These are phyloP conservation scores for Babesia bigemina DNA, from an alignment of 169 alveolate genomes.

Conservation along the genomic window DNA sequence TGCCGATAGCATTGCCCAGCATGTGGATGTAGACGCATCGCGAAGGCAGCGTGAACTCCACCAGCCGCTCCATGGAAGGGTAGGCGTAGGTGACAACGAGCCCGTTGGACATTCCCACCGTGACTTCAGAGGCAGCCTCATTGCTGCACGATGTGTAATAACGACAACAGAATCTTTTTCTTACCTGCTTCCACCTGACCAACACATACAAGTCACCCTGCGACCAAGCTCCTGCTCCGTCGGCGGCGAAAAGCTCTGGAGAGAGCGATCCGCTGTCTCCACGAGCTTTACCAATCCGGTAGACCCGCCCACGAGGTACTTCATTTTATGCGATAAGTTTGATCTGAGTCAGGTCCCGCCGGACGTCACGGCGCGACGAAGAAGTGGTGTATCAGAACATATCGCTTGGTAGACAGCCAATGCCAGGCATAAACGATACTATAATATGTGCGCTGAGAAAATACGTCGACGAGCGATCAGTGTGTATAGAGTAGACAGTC, in stretches of 20 bases:
- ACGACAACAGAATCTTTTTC: not conserved
- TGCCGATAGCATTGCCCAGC: constrained; percentile 12
- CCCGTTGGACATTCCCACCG: constrained; percentile 56
- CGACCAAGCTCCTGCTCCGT: constrained; percentile 44
- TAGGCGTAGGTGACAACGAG: constrained; percentile 30
- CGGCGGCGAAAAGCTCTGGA: constrained; percentile 14
- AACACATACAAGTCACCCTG: constrained; percentile 46
- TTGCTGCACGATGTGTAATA: constrained; percentile 2
- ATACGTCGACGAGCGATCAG: too few relatives aligned
- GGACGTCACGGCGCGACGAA: not conserved
- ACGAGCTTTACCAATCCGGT: constrained; percentile 67
- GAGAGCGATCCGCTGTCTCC: constrained; percentile 47
- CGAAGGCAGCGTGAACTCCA: constrained; percentile 38
- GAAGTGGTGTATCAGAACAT: not conserved
- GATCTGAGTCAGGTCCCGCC: not conserved
- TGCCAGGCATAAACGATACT: too few relatives aligned
- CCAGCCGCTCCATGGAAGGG: constrained; percentile 34
- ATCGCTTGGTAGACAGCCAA: not conserved
- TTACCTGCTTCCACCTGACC: constrained; percentile 61
- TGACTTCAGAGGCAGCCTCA: constrained; percentile 36
- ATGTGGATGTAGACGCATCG: constrained; percentile 31
- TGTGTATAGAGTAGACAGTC: too few relatives aligned
- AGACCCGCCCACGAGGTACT: constrained; percentile 52
- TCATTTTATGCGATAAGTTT: constrained; percentile 34
- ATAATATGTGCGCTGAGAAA: too few relatives aligned